Evolutionary conservation across 208 protist species (phyloP).

Genomic region (Wallacemonas sp.): DNA sequence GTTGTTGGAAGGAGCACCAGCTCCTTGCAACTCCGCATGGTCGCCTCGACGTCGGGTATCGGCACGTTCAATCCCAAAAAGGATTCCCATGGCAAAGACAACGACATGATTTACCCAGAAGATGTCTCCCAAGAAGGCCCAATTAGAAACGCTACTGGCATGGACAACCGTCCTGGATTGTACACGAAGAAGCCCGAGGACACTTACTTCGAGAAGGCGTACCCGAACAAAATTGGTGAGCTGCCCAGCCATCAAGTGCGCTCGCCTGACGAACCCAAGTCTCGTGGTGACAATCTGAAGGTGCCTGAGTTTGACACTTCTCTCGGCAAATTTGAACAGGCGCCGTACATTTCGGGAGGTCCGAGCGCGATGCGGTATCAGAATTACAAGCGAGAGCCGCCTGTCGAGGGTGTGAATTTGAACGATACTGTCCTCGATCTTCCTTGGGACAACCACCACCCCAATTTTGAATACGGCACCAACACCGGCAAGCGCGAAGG

Average conservation of each 20-base stretch:
- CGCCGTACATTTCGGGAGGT: conserved; percentile 77
- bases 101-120: conserved; percentile 17
- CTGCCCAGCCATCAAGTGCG: conserved; percentile 34
- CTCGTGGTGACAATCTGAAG: conserved; percentile 77
- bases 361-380: conserved; percentile 81
- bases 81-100: conserved; percentile 10
- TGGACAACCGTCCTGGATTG: conserved; percentile 61
- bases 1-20: background rate
- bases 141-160: conserved; percentile 44
- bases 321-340: conserved; percentile 81
- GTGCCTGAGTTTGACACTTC: conserved; percentile 76
- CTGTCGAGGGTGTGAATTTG: conserved; percentile 53
- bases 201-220: conserved; percentile 74
- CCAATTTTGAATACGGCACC: conserved; percentile 67
- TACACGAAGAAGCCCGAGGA: conserved; percentile 41
- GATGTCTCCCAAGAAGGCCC: conserved; percentile 32
- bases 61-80: conserved; percentile 23
- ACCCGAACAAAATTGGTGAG: conserved; percentile 39
- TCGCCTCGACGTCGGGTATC: background rate
- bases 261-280: conserved; percentile 41
- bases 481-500: conserved; percentile 83
- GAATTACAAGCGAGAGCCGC: conserved; percentile 66
- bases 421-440: conserved; percentile 55
- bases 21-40: background rate
- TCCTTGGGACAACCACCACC: conserved; percentile 81